Conservation (phyloP, 768 basidiomycete genomes). For the Cyclocybe aegerita region DNA sequence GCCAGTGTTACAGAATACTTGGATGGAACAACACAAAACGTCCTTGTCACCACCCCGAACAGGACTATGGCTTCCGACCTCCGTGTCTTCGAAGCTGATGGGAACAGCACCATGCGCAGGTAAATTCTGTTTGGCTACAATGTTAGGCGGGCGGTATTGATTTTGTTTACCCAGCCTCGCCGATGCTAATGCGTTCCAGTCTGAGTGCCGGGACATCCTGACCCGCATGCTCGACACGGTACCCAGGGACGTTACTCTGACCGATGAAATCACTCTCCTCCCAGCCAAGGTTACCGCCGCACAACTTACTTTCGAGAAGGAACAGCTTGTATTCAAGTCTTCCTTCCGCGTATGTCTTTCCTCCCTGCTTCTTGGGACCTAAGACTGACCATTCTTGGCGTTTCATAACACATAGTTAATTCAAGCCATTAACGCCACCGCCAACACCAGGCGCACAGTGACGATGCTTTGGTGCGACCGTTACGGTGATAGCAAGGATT, state of each 20-base stretch:
- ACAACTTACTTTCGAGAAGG: conserved; percentile 35
- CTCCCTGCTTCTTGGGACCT: background rate
- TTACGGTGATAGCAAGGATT: conserved; percentile 33
- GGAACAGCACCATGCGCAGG: conserved; percentile 33
- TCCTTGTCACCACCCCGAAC: conserved; percentile 32
- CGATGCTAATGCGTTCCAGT: conserved; percentile 31
- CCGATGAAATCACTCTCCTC: conserved; percentile 41
- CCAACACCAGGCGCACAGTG: conserved; percentile 37
- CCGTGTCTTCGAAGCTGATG: conserved; percentile 32
- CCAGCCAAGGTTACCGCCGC: conserved; percentile 39
- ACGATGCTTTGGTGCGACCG: conserved; percentile 44
- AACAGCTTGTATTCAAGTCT: conserved; percentile 38
- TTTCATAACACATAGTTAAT: conserved; percentile 24
- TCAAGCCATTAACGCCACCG: conserved; percentile 30
- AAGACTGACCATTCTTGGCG: conserved; percentile 1
- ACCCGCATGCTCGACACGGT: conserved; percentile 49
- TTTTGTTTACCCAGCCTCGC: conserved; percentile 23
- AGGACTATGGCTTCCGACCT: conserved; percentile 34
- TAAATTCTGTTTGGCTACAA: conserved; percentile 4
- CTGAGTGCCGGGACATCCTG: conserved; percentile 38
- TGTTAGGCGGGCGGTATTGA: background rate
- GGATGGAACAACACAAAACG: conserved; percentile 31
- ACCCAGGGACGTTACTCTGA: conserved; percentile 42
- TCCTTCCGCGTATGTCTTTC: conserved; percentile 33
- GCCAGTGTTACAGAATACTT: conserved; percentile 35